Evolutionary conservation across 768 basidiomycete genomes (phyloP), one percentile per base, ranked within the genome.

Genomic region (Naganishia antarctica): DNA sequence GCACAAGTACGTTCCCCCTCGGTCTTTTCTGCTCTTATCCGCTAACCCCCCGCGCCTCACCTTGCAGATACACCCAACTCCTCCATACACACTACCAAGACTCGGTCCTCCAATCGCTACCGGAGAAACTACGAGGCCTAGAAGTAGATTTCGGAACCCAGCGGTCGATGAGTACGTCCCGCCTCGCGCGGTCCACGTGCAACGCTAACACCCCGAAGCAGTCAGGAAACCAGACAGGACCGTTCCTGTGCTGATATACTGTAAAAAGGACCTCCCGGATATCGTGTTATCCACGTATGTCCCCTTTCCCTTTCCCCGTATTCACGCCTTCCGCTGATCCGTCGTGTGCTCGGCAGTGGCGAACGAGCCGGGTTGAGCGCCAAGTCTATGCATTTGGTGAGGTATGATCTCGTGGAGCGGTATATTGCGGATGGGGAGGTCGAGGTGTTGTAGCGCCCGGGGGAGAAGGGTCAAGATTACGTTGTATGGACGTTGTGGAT

Each of bases 81-180:
- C 82, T 87, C 0, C 90, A 90, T 69, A 81, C 84, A 26, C 90
- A 94, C 74, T 88, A 89, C 69, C 82, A 83, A 62, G 78, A 83
- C n/a, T 85, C 88, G 0, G 90, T 94, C 4, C 80, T 97, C 28
- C 88, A 91, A 70, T 84, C 86, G 66, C 78, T 97, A 31, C 93
- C 93, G 0, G 84, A 84, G 47, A 81, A 84, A 53, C 87, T 94
- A 70, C 82, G 85, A 23, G 83, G 85, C 53, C 79, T 94, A 61
- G 89, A 91, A n/a, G 53, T 57, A 63, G 90, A 93, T 70, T 82
- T 83, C 8, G 71, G 88, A 84, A 49, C 83, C 82, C n/a, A 93
- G 87, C 89, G 82, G 83, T 86, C 75, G 60, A 73, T 80, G 78
- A 73, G 80, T 80, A 48, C 23, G 79, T 59, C 23, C 43, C 41